Evolutionary conservation across 768 basidiomycete genomes (phyloP), one percentile per base, ranked within the genome.

Genomic region (Paxillus involutus): DNA sequence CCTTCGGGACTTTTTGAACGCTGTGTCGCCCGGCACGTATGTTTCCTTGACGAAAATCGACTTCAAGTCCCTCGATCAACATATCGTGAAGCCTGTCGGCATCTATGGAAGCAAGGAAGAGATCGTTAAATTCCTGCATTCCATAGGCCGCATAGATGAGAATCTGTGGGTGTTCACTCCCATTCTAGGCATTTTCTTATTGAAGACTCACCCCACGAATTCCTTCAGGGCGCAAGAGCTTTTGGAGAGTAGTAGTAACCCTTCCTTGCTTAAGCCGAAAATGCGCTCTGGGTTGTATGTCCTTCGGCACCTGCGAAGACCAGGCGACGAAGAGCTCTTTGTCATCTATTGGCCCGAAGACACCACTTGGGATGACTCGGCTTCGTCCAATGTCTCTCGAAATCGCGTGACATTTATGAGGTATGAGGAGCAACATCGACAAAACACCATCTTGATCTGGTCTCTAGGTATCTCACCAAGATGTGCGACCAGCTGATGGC

Each of bases 361-460:
- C 17, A 72, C 62, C 2, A 82, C 82, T 0, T 84, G 82, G 81
- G 58, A 76, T 44, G 80, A 82, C 58, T 62, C 71, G 26, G 75
- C 80, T 0, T 44, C 68, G 6, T 73, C 75, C 0, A 68, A 76
- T 11, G 73, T 80, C 12, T 58, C 68, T 10, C 72, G 75, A 1
- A 84, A 82, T 60, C 70, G 82, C 16, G 71, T 77, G 3, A 81
- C 80, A 0, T 84, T 84, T 63, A 82, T 83, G 79, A 63, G 82
- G 81, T 79, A 63, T 42, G 62, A 46, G 26, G 11, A 12, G 12
- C 12, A 12, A 4, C 24, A n/a, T 32, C 4, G 1, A 32, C 17
- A 19, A 16, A 29, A 6, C 2, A 14, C 9, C 4, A 30, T 26
- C 33, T 14, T 37, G 40, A 24, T 49, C 19, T 41, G 2, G 10